phyloP scores from a whole-genome alignment of 371 early-diverging fungal genomes.

The Mucor irregularis region DNA sequence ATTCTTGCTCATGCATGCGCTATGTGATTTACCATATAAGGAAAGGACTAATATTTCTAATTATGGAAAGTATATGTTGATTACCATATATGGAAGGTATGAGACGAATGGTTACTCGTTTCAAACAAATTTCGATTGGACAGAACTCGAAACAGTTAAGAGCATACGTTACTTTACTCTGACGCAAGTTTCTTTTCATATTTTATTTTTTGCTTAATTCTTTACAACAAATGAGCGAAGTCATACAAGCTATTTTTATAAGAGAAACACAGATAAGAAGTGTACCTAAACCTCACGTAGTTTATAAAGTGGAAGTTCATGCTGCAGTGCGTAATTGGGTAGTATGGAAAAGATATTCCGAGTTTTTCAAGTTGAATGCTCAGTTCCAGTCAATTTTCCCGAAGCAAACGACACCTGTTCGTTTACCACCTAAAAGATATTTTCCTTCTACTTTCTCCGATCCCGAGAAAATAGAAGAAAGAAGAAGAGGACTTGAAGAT shows the following conservation, averaged over 20 bases:
- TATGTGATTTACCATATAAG: too few relatives aligned
- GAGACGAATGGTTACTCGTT: too few relatives aligned
- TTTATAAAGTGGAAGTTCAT: conserved; percentile 72
- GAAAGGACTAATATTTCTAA: too few relatives aligned
- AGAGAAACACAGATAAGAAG: conserved; percentile 62
- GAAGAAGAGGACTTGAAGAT: conserved; percentile 78
- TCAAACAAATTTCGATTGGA: too few relatives aligned
- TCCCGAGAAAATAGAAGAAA: conserved; percentile 71
- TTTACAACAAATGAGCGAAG: conserved; percentile 30
- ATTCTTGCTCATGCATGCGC: too few relatives aligned
- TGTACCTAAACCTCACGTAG: conserved; percentile 73
- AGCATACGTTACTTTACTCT: not conserved
- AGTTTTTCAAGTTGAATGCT: conserved; percentile 70
- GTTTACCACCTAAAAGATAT: conserved; percentile 68
- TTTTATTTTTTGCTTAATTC: not conserved
- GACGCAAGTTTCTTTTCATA: not conserved
- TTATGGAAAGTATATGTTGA: too few relatives aligned
- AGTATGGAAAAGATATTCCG: conserved; percentile 87
- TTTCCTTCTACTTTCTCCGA: conserved; percentile 67
- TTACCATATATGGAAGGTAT: too few relatives aligned
- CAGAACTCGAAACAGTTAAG: too few relatives aligned
- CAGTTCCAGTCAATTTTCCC: conserved; percentile 60
- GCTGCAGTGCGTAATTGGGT: conserved; percentile 87
- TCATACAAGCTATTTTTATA: conserved; percentile 71
- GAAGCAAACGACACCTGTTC: conserved; percentile 56